Percentiles rank a stretch among this genome's conserved stretches.
phyloP scores from a whole-genome alignment of 495 filamentous ascomycete species.

The Lophium mytilinum region DNA sequence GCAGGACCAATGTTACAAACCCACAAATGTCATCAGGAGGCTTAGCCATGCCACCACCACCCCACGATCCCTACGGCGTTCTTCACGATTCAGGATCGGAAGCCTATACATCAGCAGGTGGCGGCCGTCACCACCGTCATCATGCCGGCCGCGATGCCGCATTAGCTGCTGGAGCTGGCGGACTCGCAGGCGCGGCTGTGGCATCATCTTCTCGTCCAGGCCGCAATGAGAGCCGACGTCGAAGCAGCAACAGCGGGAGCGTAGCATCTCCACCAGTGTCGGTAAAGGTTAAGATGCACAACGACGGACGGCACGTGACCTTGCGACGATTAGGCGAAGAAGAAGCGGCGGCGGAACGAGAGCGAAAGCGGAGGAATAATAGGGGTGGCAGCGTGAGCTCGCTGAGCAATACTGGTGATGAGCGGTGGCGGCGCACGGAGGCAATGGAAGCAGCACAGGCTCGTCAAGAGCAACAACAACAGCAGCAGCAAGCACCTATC shows the following conservation, averaged over 20 bases:
- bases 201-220: conserved; percentile 28
- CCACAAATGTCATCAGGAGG: not conserved
- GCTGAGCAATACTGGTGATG: conserved; percentile 21
- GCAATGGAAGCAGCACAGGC: conserved; percentile 22
- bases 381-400: conserved; percentile 27
- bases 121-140: conserved; percentile 40
- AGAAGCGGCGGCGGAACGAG: conserved; percentile 60
- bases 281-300: conserved; percentile 73
- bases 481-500: conserved; percentile 12
- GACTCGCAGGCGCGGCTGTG: conserved; percentile 41
- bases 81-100: conserved; percentile 55
- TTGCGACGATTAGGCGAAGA: conserved; percentile 71
- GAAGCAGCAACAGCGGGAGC: conserved; percentile 33
- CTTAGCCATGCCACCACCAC: conserved; percentile 13
- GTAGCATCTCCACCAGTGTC: conserved; percentile 57
- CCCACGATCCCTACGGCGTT: conserved; percentile 48
- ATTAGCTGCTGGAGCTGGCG: conserved; percentile 33
- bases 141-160: conserved; percentile 30
- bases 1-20: not conserved
- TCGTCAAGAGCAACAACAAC: conserved; percentile 3
- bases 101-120: conserved; percentile 44
- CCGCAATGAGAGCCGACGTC: conserved; percentile 32
- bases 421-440: conserved; percentile 24
- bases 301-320: conserved; percentile 73
- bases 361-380: conserved; percentile 39